A percentile compares a stretch with the other conserved stretches of the same genome.
phyloP scores from a whole-genome alignment of 495 filamentous ascomycete genomes.

The Halenospora varia region DNA sequence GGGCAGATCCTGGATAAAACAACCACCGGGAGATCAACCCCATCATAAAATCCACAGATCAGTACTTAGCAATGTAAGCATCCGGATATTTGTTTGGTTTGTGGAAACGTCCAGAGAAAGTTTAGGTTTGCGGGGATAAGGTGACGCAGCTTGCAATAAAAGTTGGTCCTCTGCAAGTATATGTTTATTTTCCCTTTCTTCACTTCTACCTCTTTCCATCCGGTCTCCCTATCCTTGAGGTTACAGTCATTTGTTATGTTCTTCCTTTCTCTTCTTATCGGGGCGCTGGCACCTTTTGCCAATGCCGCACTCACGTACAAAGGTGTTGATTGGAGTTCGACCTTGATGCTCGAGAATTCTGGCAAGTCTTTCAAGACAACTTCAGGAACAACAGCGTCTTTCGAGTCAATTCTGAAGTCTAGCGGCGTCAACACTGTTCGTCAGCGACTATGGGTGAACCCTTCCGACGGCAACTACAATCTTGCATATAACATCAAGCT shows the following conservation, averaged over 20 bases:
- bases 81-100: neutral
- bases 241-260: neutral
- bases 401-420: slow-evolving; percentile 60
- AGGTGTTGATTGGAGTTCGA: slow-evolving; percentile 72
- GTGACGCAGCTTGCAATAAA: neutral
- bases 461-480: slow-evolving; percentile 59
- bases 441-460: slow-evolving; percentile 72
- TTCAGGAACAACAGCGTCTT: slow-evolving; percentile 44
- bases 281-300: neutral
- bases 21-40: neutral
- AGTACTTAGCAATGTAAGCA: neutral
- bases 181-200: neutral
- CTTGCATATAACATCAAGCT: slow-evolving; percentile 66
- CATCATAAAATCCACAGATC: neutral
- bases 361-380: slow-evolving; percentile 57
- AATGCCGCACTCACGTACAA: slow-evolving; percentile 53
- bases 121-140: neutral
- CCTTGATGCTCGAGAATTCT: slow-evolving; percentile 57
- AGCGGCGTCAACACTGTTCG: slow-evolving; percentile 68
- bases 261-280: neutral
- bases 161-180: neutral
- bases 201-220: neutral
- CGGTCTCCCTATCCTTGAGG: neutral
- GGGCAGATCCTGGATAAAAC: neutral
- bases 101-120: neutral